Base-by-base conservation (phyloP, 805 yeast genomes). In the Candida boleticola region DNA sequence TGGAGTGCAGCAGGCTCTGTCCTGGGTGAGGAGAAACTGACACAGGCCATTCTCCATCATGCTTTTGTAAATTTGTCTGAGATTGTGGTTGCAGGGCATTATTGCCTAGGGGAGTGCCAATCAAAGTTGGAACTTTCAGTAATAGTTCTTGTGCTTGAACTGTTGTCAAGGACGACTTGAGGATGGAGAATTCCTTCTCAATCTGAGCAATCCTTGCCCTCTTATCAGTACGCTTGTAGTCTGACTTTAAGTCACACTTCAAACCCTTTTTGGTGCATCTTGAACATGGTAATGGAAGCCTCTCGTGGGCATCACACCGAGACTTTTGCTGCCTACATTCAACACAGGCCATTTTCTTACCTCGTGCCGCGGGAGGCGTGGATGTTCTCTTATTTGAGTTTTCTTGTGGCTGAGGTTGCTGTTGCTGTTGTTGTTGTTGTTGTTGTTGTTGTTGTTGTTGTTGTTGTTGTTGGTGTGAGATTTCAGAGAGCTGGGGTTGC, bases 321-420 rank as follows among this genome's bases (percentile, higher is more conserved):
- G 89, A 83, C 64, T 93, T 93, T 60, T 92, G 99, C 63, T 93
- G 98, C 11, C 98, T 78, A 59, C 99, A 93, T 55, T 92, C 96
- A 1, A 88, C 89, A 68, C 99, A 93, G 0, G 98, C 98, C 58
- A 89, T 79, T 42, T 80, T 73, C 58, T 82, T 63, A 7, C 27
- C 27, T 7, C 27, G 27, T 2, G 50, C 47, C 5, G 39, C 29
- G 35, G 54, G 50, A 20, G 43, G 31, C n/a, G 35, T 36, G 36
- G 35, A 49, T 36, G 20, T 13, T 7, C 29, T 18, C 16, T 34
- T 27, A 29, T 10, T 30, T 29, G 30, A 11, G 9, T 5, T 7
- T 14, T 31, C 39, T 45, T 53, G 45, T 37, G 42, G 49, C 19
- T 36, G 18, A n/a, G 13, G n/a, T 39, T 44, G 49, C 21, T 33